Evolutionary conservation across 352 stramenopile genomes (phyloP).

Genomic region (Phytopythium ostracodes): DNA sequence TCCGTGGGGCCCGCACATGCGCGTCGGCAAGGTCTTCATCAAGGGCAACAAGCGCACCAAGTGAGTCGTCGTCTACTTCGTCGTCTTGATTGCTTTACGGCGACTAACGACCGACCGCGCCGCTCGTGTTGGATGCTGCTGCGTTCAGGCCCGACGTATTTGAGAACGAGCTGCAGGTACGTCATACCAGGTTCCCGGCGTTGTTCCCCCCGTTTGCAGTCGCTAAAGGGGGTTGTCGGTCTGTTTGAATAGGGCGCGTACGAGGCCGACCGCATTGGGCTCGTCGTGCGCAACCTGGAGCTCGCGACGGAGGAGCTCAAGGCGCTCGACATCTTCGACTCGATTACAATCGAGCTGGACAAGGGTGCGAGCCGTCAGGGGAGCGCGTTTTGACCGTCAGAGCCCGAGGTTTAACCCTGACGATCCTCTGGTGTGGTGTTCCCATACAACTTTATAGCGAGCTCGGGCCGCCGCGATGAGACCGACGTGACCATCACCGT

Average conservation of each 20-base stretch:
- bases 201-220: no score
- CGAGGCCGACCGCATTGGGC: slow-evolving; percentile 58
- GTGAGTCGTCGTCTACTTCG: slow-evolving; percentile 31
- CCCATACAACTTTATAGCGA: slow-evolving; percentile 34
- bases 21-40: slow-evolving; percentile 83
- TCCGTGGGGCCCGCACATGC: slow-evolving; percentile 75
- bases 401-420: not conserved
- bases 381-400: not conserved
- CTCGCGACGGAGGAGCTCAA: slow-evolving; percentile 64
- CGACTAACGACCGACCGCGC: not conserved
- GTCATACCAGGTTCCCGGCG: no score
- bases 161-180: slow-evolving; percentile 83
- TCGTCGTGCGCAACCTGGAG: slow-evolving; percentile 54
- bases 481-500: slow-evolving; percentile 87
- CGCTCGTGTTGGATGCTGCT: not conserved
- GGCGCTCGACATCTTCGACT: slow-evolving; percentile 81
- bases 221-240: not conserved
- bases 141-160: slow-evolving; percentile 68
- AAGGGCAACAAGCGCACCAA: slow-evolving; percentile 87
- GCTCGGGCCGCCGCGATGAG: slow-evolving; percentile 62
- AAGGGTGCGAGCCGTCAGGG: slow-evolving; percentile 26
- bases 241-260: slow-evolving; percentile 39
- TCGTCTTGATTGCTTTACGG: not conserved
- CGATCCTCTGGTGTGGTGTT: not conserved
- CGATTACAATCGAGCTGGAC: slow-evolving; percentile 78